Percentiles rank a stretch among this genome's conserved stretches.
These are phyloP conservation scores for Colletotrichum navitas DNA, from an alignment of 2,329 filamentous ascomycete species.

Conservation along the genomic window DNA sequence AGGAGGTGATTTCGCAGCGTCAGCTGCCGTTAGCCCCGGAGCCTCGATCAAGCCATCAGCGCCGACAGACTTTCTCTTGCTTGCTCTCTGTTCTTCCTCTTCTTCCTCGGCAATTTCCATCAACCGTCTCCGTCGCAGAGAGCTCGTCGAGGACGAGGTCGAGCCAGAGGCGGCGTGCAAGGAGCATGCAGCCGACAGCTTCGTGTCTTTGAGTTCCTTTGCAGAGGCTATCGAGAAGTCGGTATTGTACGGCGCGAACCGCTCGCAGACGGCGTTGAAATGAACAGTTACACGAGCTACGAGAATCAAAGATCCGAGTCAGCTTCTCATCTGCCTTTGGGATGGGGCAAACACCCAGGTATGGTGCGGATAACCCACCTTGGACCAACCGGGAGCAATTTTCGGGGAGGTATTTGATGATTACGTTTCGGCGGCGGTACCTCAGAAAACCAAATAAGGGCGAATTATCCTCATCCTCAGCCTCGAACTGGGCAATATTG, in stretches of 20 bases:
- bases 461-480: constrained; percentile 70
- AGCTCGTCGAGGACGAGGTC: constrained; percentile 86
- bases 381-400: constrained; percentile 91
- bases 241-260: constrained; percentile 88
- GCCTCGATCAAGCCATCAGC: constrained; percentile 54
- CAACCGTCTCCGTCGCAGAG: constrained; percentile 79
- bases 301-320: constrained; percentile 33
- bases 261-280: constrained; percentile 75
- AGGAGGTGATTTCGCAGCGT: constrained; percentile 49
- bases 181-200: constrained; percentile 88
- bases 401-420: constrained; percentile 93
- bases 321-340: constrained; percentile 33
- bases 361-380: constrained; percentile 70
- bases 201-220: constrained; percentile 87
- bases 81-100: constrained; percentile 76
- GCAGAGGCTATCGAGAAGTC: constrained; percentile 81
- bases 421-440: constrained; percentile 88
- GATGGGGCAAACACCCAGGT: constrained; percentile 25
- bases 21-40: constrained; percentile 45
- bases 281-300: constrained; percentile 85
- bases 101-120: constrained; percentile 96
- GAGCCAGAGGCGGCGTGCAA: constrained; percentile 90
- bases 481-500: constrained; percentile 79
- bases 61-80: constrained; percentile 69
- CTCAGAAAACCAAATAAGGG: constrained; percentile 93